phyloP scores from a whole-genome alignment of 202 grass and related monocot genomes.

The Zoysia matrella region DNA sequence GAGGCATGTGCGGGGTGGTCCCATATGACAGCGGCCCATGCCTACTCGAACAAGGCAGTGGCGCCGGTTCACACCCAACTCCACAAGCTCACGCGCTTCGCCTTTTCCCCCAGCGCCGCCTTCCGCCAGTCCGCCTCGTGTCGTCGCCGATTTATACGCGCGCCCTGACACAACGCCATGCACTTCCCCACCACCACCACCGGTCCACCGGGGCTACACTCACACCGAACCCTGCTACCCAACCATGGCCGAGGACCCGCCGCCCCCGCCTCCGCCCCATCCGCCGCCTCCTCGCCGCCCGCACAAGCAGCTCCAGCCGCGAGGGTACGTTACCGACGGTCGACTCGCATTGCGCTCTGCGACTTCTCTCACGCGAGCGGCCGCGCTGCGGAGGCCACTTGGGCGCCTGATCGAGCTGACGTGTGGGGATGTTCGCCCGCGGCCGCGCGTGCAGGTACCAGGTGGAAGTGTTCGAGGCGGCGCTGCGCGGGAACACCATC shows the following conservation, averaged over 20 bases:
- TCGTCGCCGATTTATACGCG: conserved; percentile 24
- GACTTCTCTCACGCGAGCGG: not conserved
- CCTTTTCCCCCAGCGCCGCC: conserved; percentile 32
- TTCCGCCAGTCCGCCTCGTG: not conserved
- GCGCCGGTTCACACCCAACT: not conserved
- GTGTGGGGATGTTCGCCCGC: not conserved
- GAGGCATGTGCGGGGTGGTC: too few relatives aligned
- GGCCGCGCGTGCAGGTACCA: conserved; percentile 62
- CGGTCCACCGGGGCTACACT: not conserved
- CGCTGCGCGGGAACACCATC: conserved; percentile 75
- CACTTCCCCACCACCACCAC: conserved; percentile 1
- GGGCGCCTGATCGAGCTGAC: not conserved
- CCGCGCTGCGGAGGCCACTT: not conserved
- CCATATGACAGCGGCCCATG: conserved; percentile 21
- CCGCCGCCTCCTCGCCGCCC: conserved; percentile 46
- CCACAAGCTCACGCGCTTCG: conserved; percentile 48
- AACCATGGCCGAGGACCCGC: conserved; percentile 34
- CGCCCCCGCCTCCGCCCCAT: conserved; percentile 35
- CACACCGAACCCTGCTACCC: not conserved
- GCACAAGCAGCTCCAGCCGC: conserved; percentile 51
- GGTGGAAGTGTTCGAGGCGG: conserved; percentile 73
- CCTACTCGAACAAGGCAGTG: not conserved
- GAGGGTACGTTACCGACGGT: conserved; percentile 30
- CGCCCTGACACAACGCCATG: conserved; percentile 20
- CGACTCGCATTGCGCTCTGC: not conserved